Conservation (phyloP, 352 stramenopile genomes). For the Salisapilia sapeloensis region DNA sequence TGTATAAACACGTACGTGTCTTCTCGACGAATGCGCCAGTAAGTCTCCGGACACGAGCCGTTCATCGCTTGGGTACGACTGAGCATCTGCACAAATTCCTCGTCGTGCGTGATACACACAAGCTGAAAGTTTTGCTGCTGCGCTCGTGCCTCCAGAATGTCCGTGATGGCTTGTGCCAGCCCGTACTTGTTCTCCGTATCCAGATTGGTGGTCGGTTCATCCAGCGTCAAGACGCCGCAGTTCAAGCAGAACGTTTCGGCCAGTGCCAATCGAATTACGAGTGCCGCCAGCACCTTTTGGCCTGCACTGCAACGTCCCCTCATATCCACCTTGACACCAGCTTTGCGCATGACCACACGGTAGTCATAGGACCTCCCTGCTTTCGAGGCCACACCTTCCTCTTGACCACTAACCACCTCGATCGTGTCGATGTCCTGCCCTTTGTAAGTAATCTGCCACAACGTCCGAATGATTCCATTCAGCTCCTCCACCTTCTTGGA, state of each 20-base stretch:
- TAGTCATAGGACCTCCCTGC: constrained; percentile 94
- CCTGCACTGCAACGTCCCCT: constrained; percentile 96
- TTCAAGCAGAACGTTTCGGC: constrained; percentile 98
- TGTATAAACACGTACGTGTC: constrained; percentile 36
- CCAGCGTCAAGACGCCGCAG: constrained; percentile 95
- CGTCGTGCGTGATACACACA: constrained; percentile 99
- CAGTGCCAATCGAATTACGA: constrained; percentile 96
- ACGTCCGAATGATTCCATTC: constrained; percentile 96
- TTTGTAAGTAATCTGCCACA: constrained; percentile 98
- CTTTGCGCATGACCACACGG: constrained; percentile 98
- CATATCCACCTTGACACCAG: constrained; percentile 94
- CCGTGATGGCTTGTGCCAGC: constrained; percentile 70
- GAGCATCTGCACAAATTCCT: constrained; percentile 87
- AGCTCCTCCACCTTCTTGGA: constrained; percentile 98
- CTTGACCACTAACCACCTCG: constrained; percentile 90
- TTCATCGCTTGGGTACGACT: constrained; percentile 63
- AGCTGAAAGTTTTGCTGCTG: constrained; percentile 99
- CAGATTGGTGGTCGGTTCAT: constrained; percentile 98
- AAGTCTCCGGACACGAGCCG: constrained; percentile 58
- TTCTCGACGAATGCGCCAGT: constrained; percentile 68
- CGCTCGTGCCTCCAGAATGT: constrained; percentile 89
- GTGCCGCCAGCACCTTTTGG: constrained; percentile 90
- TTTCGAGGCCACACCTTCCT: constrained; percentile 41
- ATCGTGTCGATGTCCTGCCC: constrained; percentile 99
- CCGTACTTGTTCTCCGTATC: constrained; percentile 95